Conservation (phyloP, 1,284 basidiomycete genomes). For the Xerocomus cyaneibrunnescens region DNA sequence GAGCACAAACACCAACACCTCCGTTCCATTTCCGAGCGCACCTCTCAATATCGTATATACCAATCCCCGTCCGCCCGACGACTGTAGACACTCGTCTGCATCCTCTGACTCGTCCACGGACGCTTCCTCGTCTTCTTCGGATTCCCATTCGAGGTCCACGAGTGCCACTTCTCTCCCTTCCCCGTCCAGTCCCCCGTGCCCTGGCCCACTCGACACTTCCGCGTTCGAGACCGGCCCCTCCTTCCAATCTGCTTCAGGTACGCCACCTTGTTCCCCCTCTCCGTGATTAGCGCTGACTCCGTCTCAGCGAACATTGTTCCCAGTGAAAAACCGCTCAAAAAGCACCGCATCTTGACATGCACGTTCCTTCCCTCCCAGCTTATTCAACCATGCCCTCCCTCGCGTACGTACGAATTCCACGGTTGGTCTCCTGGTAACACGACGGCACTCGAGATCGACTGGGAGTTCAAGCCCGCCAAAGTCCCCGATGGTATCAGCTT, state of each 20-base stretch:
- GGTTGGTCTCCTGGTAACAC: slow-evolving; percentile 20
- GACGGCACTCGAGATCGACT: slow-evolving; percentile 38
- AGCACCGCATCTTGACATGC: slow-evolving; percentile 46
- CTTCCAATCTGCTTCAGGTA: slow-evolving; percentile 7
- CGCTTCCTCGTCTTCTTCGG: slow-evolving; percentile 24
- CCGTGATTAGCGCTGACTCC: slow-evolving; percentile 1
- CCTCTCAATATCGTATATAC: slow-evolving; percentile 21
- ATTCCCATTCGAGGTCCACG: slow-evolving; percentile 30
- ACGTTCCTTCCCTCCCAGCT: slow-evolving; percentile 51
- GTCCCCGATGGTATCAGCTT: slow-evolving; percentile 76
- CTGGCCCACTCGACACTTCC: slow-evolving; percentile 1
- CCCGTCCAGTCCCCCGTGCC: slow-evolving; percentile 17
- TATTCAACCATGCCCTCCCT: slow-evolving; percentile 28
- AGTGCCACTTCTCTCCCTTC: slow-evolving; percentile 33
- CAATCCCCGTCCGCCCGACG: slow-evolving; percentile 6
- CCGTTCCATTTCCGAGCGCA: slow-evolving; percentile 15
- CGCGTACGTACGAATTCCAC: slow-evolving; percentile 23
- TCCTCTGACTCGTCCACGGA: slow-evolving; percentile 26
- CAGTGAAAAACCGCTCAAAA: slow-evolving; percentile 11
- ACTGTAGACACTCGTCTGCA: slow-evolving; percentile 21
- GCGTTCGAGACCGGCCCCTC: slow-evolving; percentile 4
- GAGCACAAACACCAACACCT: slow-evolving; percentile 19
- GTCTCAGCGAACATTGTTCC: slow-evolving; percentile 13
- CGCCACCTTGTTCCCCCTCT: not conserved
- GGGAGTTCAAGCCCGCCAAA: slow-evolving; percentile 62